Evolutionary conservation across 768 basidiomycete genomes (phyloP), one percentile per base, ranked within the genome.

Genomic region (Phylloporus arenicola): DNA sequence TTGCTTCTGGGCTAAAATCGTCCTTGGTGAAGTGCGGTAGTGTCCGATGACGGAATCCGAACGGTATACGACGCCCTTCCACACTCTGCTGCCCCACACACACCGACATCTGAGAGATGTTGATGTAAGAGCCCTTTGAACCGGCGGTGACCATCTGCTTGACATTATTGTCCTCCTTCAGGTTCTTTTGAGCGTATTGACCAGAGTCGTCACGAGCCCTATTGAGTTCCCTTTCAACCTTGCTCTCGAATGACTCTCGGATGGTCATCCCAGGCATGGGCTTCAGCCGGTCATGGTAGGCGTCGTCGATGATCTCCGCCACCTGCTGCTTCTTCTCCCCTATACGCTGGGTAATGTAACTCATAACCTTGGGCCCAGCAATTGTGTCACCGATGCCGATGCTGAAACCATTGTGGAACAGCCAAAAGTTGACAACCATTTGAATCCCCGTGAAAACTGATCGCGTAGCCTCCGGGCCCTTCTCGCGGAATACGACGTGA

Each of bases 61-160:
- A 98, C 1, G 95, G 94, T 58, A 98, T 96, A 54, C 96, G 94
- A 59, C 91, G 91, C 58, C 96, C 96, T 70, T 98, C 96, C 46
- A 99, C 95, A 60, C 84, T 87, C 72, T 98, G 95, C 71, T 98
- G 96, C 22, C 96, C 96, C 37, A 99, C 96, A 76, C 93, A 93
- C 50, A 94, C 94, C 16, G 95, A 95, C 96, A 98, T 98, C 72
- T 99, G 96, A 11, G 96, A 98, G 62, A 99, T 97, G 70, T 99
- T 99, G 79, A 98, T 99, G 77, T 92, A 94, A 0, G 93, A 93
- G 70, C 94, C 93, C 71, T 99, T 98, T 12, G 96, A 96, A 22
- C 96, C 96, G 10, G 96, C 94, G 6, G 95, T 92, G 64, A 98
- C 95, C 96, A 99, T 99, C 80, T 98, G 96, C 78, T 98, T 99